Conservation (phyloP, 805 yeast genomes). For the Starmera pachycereana region DNA sequence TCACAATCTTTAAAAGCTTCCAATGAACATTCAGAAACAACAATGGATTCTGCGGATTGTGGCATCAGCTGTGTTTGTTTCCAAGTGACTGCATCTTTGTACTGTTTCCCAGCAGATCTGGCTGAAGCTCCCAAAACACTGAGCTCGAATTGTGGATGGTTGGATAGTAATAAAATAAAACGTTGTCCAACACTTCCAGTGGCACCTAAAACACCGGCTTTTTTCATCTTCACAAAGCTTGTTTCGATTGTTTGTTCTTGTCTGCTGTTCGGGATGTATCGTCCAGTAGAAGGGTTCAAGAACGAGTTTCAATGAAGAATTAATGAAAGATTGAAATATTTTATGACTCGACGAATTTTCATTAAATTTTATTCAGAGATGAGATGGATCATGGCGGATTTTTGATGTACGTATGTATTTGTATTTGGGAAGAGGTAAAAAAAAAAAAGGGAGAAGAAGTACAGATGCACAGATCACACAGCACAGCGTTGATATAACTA, state of each 20-base stretch:
- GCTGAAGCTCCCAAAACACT: conserved; percentile 84
- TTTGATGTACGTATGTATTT: no score
- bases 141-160: conserved; percentile 86
- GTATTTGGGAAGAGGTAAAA: no score
- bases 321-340: neutral
- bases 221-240: conserved; percentile 22
- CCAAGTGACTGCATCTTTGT: conserved; percentile 85
- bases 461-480: no score
- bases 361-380: no score
- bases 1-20: conserved; percentile 82
- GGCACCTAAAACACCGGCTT: conserved; percentile 90
- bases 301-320: neutral
- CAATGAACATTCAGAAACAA: conserved; percentile 70
- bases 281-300: neutral
- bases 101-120: conserved; percentile 86
- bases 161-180: conserved; percentile 70
- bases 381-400: no score
- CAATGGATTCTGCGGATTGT: conserved; percentile 43
- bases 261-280: neutral
- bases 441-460: no score
- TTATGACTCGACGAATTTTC: no score
- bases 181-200: conserved; percentile 98
- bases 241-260: conserved; percentile 3
- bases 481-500: no score
- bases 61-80: conserved; percentile 86